These are phyloP conservation scores for Suillus paluster DNA, from an alignment of 768 basidiomycete genomes.

Conservation along the genomic window DNA sequence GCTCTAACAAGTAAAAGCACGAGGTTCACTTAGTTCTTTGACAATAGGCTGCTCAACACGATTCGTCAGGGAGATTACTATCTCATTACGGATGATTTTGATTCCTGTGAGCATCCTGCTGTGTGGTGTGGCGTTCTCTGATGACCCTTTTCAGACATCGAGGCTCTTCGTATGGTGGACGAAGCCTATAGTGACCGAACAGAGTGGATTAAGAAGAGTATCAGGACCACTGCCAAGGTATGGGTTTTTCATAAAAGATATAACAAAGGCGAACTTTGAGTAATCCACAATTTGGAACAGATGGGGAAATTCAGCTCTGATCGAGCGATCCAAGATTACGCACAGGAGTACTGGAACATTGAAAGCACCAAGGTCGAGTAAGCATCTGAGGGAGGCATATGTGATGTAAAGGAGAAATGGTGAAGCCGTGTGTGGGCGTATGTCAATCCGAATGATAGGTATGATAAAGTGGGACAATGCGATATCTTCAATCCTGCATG, in stretches of 20 bases:
- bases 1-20: slow-evolving; percentile 17
- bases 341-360: slow-evolving; percentile 85
- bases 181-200: slow-evolving; percentile 82
- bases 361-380: slow-evolving; percentile 48
- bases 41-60: slow-evolving; percentile 67
- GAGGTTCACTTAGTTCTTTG: slow-evolving; percentile 17
- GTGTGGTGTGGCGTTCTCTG: not conserved
- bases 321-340: slow-evolving; percentile 90
- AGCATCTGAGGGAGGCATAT: slow-evolving; percentile 1
- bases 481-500: slow-evolving; percentile 20
- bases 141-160: slow-evolving; percentile 58
- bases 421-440: not conserved
- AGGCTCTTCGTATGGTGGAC: slow-evolving; percentile 86
- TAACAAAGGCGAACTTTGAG: not conserved
- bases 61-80: slow-evolving; percentile 79
- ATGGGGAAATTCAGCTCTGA: slow-evolving; percentile 99
- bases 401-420: not conserved
- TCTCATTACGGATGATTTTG: slow-evolving; percentile 91
- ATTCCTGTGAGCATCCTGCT: slow-evolving; percentile 66
- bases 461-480: slow-evolving; percentile 11
- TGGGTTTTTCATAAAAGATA: not conserved
- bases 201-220: slow-evolving; percentile 93
- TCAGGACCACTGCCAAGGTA: slow-evolving; percentile 80
- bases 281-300: slow-evolving; percentile 36
- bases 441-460: slow-evolving; percentile 13